Evolutionary conservation across 2,329 filamentous ascomycete genomes (phyloP), one percentile per base, ranked within the genome.

Genomic region (Aspergillus bombycis): DNA sequence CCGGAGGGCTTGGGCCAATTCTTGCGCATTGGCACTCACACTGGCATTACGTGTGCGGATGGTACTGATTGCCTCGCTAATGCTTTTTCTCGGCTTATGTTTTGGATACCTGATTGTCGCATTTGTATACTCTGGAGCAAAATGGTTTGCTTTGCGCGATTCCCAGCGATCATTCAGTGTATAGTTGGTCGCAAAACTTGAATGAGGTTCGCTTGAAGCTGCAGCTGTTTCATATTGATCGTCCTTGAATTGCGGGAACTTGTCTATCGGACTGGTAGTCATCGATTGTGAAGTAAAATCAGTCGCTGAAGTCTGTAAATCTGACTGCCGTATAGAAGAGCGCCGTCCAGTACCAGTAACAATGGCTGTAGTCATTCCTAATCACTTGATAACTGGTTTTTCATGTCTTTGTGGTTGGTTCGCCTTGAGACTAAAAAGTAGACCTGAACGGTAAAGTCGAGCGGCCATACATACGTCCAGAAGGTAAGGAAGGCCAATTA

Each of bases 21-120:
- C 94, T 65, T 96, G 92, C 60, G 93, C 94, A 80, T 96, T 97
- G 76, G 94, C 92, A 80, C 89, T 94, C 71, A 97, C 89, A 77
- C 94, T 98, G 58, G 88, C 92, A 72, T 90, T 92, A 71, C 93
- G 86, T 43, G 87, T 89, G 68, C 93, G 85, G 71, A 97, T 94
- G 3, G 88, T 93, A 70, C 87, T 88, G 68, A 97, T 86, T n/a
- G 94, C 93, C 78, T 97, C 93, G 72, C 88, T 89, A 70, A 97
- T 86, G 79, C 93, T 97, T 84, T 94, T 96, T 76, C 95, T 92
- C 68, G 91, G 84, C 21, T 82, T 82, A 74, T 94, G 91, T 69
- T 88, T 78, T 48, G 75, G 70, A 66, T 69, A 74, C 67, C 67
- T 73, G 64, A 67, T 66, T 23, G 72, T 62, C 65, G 65, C 73